Base-by-base conservation (phyloP, 345 rosid genomes). In the Noccaea bulbosa region DNA sequence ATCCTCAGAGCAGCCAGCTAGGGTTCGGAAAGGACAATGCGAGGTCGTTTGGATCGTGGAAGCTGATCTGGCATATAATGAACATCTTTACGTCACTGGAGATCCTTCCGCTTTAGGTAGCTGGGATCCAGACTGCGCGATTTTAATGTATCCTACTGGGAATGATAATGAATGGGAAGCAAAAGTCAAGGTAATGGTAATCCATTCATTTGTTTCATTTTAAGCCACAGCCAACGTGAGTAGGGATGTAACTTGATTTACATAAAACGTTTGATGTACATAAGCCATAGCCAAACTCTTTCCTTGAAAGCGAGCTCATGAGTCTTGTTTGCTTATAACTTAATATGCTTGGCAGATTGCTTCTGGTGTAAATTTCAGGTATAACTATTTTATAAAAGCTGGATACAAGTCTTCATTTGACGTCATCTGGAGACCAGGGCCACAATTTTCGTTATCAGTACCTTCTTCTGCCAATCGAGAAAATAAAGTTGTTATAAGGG, bases 111-210 rank as follows among this genome's bases (percentile, higher is more conserved):
- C 82, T 62, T 77, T 93, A 67, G 98, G 98, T 60, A 69, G 87
- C 76, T 91, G 98, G 98, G 83, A 93, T 33, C 88, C 94, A 54
- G 84, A 86, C 68, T 77, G 74, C 76, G 98, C 97, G 22, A 58
- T 89, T 64, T 77, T 75, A 27, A 85, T 93, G 97, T 76, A 75
- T 77, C 87, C 86, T 59, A 76, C 86, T 24, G 80, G 70, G 65
- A 79, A 82, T 53, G 64, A 65, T 54, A 88, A 84, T 69, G 60
- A 81, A 62, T 93, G 98, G 98, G 81, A 69, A 80, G 90, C 87
- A 80, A 82, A 87, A 80, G 75, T 87, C 63, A 83, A 83, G 98
- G 98, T 91, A 87, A 66, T 67, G 98, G 98, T 88, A 87, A 66
- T 67, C 50, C 47, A 27, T 75, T 49, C 57, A 22, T 56, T 20